These are phyloP conservation scores for Candida namnaoensis DNA, from an alignment of 805 yeast species.

Conservation along the genomic window DNA sequence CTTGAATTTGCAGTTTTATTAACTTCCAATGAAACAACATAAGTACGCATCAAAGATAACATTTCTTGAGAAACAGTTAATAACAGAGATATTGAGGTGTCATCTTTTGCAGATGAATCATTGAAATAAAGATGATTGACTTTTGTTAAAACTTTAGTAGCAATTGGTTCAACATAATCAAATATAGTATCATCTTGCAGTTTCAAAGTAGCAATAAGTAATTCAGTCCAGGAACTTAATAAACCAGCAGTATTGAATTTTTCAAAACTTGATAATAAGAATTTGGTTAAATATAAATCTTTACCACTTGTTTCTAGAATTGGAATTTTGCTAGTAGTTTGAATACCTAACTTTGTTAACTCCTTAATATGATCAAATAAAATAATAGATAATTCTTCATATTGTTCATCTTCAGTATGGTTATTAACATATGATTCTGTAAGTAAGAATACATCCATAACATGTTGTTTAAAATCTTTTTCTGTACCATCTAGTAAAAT, in stretches of 20 bases:
- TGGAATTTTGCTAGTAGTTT: conserved; percentile 8
- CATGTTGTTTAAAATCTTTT: conserved; percentile 34
- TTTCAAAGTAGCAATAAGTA: conserved; percentile 11
- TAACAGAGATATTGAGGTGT: conserved; percentile 34
- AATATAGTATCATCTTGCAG: conserved; percentile 17
- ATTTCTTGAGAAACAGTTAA: conserved; percentile 60
- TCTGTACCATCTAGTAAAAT: conserved; percentile 51
- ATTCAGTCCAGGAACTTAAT: conserved; percentile 11
- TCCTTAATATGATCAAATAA: conserved; percentile 15
- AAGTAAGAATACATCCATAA: conserved; percentile 30
- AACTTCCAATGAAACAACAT: conserved; percentile 45
- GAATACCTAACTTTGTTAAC: conserved; percentile 9
- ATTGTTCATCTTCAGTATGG: conserved; percentile 3
- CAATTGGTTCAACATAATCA: conserved; percentile 14
- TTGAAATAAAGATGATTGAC: conserved; percentile 10
- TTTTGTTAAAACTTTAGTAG: conserved; percentile 12
- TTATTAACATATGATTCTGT: conserved; percentile 17
- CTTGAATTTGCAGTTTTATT: conserved; percentile 18
- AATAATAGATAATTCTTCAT: conserved; percentile 13
- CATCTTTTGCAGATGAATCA: conserved; percentile 22
- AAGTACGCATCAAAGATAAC: conserved; percentile 28
- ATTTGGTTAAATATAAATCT: conserved; percentile 14
- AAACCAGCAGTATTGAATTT: conserved; percentile 13
- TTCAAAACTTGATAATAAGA: conserved; percentile 13
- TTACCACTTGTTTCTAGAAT: conserved; percentile 7